Percentiles rank a stretch among this genome's conserved stretches.
Evolutionary conservation across 1,284 basidiomycete genomes (phyloP).

Genomic region (Rhodotorula sp.): DNA sequence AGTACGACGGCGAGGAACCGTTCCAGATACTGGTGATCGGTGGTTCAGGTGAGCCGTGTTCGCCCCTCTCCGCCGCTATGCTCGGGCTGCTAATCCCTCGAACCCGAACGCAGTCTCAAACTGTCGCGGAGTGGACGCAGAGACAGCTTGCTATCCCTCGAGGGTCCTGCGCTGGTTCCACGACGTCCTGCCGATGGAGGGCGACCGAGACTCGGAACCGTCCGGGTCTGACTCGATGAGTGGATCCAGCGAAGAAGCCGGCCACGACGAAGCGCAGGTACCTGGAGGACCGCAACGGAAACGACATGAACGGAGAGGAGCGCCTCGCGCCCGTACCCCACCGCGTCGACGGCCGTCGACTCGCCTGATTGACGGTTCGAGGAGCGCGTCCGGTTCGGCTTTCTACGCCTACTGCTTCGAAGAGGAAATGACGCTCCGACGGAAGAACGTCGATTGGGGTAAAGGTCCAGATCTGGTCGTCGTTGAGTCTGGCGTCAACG

Average conservation of each 20-base stretch:
- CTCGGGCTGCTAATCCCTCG: not conserved
- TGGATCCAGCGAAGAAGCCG: not conserved
- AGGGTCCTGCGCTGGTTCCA: constrained; percentile 37
- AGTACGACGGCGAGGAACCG: constrained; percentile 34
- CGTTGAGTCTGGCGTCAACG: constrained; percentile 41
- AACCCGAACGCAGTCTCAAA: constrained; percentile 30
- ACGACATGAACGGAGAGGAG: not conserved
- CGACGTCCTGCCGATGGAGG: constrained; percentile 33
- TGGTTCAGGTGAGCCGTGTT: constrained; percentile 29
- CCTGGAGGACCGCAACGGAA: not conserved
- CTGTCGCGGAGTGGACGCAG: constrained; percentile 39
- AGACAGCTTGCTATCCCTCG: constrained; percentile 36
- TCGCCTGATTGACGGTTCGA: constrained; percentile 37
- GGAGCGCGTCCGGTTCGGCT: constrained; percentile 37
- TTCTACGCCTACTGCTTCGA: constrained; percentile 41
- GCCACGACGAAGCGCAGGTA: not conserved
- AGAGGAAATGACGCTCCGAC: constrained; percentile 30
- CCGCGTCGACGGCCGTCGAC: constrained; percentile 21
- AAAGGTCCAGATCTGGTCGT: constrained; percentile 39
- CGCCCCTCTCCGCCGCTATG: not conserved
- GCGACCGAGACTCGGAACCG: constrained; percentile 19
- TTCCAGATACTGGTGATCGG: constrained; percentile 38
- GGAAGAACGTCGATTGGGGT: constrained; percentile 31
- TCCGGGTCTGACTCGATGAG: no score
- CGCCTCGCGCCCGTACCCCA: not conserved